Percentiles rank a stretch among this genome's conserved stretches.
Evolutionary conservation across 768 basidiomycete genomes (phyloP).

Genomic region (Phylloporus rhodoxanthus): DNA sequence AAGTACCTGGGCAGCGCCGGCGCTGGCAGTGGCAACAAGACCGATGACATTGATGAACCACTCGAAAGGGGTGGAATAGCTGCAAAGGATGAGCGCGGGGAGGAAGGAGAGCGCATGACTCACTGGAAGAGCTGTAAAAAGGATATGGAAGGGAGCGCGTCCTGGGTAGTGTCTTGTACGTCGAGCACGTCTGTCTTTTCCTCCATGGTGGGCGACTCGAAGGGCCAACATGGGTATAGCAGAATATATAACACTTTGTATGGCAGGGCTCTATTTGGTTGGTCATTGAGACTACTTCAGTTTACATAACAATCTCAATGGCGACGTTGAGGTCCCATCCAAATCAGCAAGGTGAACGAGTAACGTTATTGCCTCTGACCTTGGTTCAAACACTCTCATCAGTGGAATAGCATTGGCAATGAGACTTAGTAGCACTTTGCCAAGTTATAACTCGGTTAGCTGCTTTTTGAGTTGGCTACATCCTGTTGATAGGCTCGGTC

Average conservation of each 20-base stretch:
- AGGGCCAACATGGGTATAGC: neutral
- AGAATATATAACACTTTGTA: neutral
- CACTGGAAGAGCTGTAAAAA: conserved; percentile 47
- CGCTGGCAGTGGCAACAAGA: conserved; percentile 62
- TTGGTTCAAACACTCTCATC: no score
- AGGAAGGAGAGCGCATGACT: neutral
- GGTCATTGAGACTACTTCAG: no score
- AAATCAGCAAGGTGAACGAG: no score
- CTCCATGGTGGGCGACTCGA: neutral
- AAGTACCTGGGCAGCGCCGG: conserved; percentile 74
- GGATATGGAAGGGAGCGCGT: neutral
- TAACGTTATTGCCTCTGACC: no score
- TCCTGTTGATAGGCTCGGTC: no score
- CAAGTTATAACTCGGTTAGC: no score
- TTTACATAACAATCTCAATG: no score
- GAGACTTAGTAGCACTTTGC: no score
- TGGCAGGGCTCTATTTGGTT: no score
- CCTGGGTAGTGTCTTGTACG: neutral
- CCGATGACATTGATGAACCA: conserved; percentile 63
- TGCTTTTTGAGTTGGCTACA: no score
- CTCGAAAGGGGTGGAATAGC: conserved; percentile 74
- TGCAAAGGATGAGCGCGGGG: conserved; percentile 23
- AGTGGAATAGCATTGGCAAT: no score
- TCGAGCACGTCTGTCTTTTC: neutral
- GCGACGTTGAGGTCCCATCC: no score